These are phyloP conservation scores for Sporodiniella umbellata DNA, from an alignment of 371 early-diverging fungal genomes.

Conservation along the genomic window DNA sequence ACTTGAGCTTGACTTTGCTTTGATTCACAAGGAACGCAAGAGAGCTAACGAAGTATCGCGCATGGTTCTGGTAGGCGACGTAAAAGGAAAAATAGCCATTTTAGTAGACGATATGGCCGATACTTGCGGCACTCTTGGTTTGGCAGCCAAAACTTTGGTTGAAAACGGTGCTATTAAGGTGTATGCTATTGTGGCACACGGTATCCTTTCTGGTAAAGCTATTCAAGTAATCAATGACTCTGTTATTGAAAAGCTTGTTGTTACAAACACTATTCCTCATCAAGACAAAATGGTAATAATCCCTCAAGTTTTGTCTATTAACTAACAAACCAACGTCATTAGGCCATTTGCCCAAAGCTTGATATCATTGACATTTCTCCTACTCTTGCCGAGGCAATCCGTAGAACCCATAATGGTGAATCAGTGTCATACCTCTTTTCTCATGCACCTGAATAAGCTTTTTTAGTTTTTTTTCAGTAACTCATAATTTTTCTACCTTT, in stretches of 20 bases:
- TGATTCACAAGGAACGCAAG: slow-evolving; percentile 97
- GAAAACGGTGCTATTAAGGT: slow-evolving; percentile 89
- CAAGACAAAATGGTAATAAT: slow-evolving; percentile 70
- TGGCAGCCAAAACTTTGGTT: slow-evolving; percentile 87
- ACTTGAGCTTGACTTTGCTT: slow-evolving; percentile 92
- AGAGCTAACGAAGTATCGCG: slow-evolving; percentile 92
- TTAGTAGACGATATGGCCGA: slow-evolving; percentile 98
- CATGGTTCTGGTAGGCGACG: slow-evolving; percentile 96
- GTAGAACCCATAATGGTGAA: slow-evolving; percentile 93
- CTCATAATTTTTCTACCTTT: not conserved
- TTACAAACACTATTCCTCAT: slow-evolving; percentile 94
- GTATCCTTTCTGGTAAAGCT: slow-evolving; percentile 89
- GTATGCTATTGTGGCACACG: slow-evolving; percentile 94
- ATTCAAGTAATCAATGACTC: slow-evolving; percentile 85
- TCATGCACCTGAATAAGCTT: slow-evolving; percentile 42
- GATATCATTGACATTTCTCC: slow-evolving; percentile 91
- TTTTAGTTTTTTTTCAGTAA: not conserved
- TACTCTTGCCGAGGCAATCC: slow-evolving; percentile 85
- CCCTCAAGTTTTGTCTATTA: no score
- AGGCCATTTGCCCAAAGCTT: slow-evolving; percentile 79
- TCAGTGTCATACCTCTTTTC: slow-evolving; percentile 82
- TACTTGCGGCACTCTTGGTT: slow-evolving; percentile 91
- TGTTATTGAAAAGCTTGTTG: slow-evolving; percentile 75
- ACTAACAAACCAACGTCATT: no score
- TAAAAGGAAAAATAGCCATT: slow-evolving; percentile 84